A percentile compares a stretch with the other conserved stretches of the same genome.
Conservation (phyloP, 2,329 filamentous ascomycete genomes). For the Pezicula neosporulosa region DNA sequence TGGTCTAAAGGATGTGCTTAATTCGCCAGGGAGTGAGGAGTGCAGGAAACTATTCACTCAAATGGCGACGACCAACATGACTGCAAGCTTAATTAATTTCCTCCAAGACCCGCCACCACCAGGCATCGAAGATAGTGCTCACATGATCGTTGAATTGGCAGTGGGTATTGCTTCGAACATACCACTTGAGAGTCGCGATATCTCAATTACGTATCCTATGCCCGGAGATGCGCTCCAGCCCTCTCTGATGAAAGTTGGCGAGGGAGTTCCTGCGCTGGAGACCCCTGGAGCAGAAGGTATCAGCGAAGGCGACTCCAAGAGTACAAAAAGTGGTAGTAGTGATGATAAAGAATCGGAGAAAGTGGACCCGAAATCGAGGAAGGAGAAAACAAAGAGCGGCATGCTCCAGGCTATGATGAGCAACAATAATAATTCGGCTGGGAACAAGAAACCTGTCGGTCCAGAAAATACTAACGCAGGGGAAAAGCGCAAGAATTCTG, state of each 20-base stretch:
- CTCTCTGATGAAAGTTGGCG: conserved; percentile 82
- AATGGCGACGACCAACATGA: conserved; percentile 65
- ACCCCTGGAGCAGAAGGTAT: conserved; percentile 25
- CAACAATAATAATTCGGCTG: conserved; percentile 15
- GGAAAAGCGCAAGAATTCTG: conserved; percentile 18
- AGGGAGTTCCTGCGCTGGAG: conserved; percentile 58
- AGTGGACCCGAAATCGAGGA: conserved; percentile 20
- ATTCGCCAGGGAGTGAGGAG: conserved; percentile 60
- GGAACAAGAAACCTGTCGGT: conserved; percentile 19
- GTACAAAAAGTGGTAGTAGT: conserved; percentile 15
- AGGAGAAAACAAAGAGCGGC: conserved; percentile 28
- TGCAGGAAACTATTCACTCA: conserved; percentile 68
- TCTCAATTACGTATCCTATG: conserved; percentile 79
- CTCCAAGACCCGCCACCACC: conserved; percentile 73
- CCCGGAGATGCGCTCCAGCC: conserved; percentile 70
- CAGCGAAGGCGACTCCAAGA: conserved; percentile 24
- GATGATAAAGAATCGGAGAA: conserved; percentile 29
- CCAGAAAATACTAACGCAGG: conserved; percentile 11
- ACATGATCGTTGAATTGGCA: conserved; percentile 90
- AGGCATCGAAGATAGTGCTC: conserved; percentile 82
- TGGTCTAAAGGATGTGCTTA: conserved; percentile 72
- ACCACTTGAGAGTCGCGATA: conserved; percentile 86
- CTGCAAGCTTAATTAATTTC: conserved; percentile 67
- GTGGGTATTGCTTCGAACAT: conserved; percentile 82
- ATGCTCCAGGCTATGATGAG: conserved; percentile 34